A percentile compares a stretch with the other conserved stretches of the same genome.
Evolutionary conservation across 257 asterid species (phyloP).

Genomic region (Solanum piurae): DNA sequence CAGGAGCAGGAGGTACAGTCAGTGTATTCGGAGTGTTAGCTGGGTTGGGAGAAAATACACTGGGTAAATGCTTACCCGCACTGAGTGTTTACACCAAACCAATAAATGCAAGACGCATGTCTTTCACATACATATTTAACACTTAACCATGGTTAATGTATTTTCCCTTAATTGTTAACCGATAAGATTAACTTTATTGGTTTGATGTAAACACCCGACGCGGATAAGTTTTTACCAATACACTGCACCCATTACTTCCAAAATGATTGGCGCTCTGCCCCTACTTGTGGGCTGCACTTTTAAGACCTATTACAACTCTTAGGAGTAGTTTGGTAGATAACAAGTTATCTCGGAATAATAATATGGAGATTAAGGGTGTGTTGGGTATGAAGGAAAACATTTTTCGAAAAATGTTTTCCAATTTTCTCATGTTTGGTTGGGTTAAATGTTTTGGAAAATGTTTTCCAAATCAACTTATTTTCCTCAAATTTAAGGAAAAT

Average conservation of each 20-base stretch:
- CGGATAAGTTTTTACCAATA: background rate
- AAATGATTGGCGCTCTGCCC: background rate
- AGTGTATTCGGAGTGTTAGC: background rate
- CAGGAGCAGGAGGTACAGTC: background rate
- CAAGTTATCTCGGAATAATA: background rate
- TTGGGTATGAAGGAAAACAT: no score
- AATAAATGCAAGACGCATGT: background rate
- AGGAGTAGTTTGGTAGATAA: background rate
- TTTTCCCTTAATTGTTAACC: background rate
- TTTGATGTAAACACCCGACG: background rate
- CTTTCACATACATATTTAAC: background rate
- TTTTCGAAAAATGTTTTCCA: no score
- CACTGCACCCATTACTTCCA: background rate
- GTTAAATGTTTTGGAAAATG: no score
- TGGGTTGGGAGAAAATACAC: background rate
- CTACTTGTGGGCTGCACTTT: background rate
- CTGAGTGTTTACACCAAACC: background rate
- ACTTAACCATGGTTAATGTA: background rate
- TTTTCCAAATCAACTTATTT: no score
- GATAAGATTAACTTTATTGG: background rate
- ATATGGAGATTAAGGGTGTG: background rate
- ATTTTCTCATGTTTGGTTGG: no score
- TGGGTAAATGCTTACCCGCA: background rate
- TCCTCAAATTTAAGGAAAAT: no score
- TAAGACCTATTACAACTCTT: background rate